Base-by-base conservation (phyloP, 73 alveolate genomes). In the Blepharisma japonicum region DNA sequence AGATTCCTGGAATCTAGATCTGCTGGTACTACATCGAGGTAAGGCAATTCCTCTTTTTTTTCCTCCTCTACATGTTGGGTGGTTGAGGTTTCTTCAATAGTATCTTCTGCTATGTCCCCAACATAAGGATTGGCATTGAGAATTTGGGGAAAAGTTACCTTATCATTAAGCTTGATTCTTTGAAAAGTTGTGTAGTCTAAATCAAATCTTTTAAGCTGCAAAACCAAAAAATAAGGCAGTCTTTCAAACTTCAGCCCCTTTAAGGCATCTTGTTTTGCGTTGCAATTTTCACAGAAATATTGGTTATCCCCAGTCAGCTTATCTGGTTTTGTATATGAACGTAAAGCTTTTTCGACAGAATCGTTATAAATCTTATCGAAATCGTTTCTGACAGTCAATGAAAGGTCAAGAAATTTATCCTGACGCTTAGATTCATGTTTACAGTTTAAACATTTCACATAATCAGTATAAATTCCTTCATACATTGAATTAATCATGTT, bases 311-410 rank as follows among this genome's bases (percentile, higher is more conserved):
- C 96, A 70, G 86, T 94, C 23, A 95, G 90, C 7, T 7, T 7
- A 25, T 93, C 98, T 8, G 98, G 97, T 53, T 95, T 92, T 71
- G 91, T 87, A 79, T 89, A 95, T 81, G 88, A 90, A 77, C 91
- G 89, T 8, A 95, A 82, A 1, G 99, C 99, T 94, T 81, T 87
- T 67, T 91, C 97, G 45, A 95, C 83, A 6, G 97, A 87, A 68
- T 88, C 84, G 80, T 92, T 91, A 78, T 77, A 79, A 42, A 94
- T 91, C 14, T 90, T 90, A 55, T 92, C 94, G 71, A 92, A 95
- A 45, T 86, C 93, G 76, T 92, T 92, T 78, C 87, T 80, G 49
- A 95, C 86, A 9, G 97, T 96, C n/a, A 95, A 88, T 50, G 94
- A 81, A 68, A 95, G 84, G 82, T 95, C 99, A 76, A 95, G 78